Base-by-base conservation (phyloP, 179 eudicot genomes). In the Monotropa hypopitys region DNA sequence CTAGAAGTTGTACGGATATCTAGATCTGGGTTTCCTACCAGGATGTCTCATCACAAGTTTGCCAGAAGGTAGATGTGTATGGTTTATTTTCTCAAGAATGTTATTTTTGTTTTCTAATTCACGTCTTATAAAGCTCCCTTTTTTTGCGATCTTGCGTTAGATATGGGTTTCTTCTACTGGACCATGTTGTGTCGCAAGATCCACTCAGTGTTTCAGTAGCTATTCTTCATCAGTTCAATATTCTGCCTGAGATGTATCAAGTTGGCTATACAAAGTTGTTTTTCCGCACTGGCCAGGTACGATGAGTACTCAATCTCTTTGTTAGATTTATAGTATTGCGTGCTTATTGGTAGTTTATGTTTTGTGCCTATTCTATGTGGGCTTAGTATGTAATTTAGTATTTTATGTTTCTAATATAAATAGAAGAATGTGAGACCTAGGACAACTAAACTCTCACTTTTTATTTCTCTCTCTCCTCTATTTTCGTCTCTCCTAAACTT, bases 1-100 rank as follows among this genome's bases (percentile, higher is more conserved):
- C 85, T 93, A 57, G 98, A 96, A 91, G 99, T 94, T 63, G 99
- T 96, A 69, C 90, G 99, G 77, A 96, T 96, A 77, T 96, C 98
- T 16, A 90, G 98, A 83, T 90, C 97, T 75, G 99, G 99, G 30
- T 96, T 89, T 80, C 99, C 99, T 62, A 89, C 98, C 66, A 86
- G 96, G 83, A 91, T 96, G 96, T 81, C 91, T 28, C 98, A 96
- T 88, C 94, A 96, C 75, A 91, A 96, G 83, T 96, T 96, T 78
- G 90, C 97, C 61, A 86, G 92, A 88, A 91, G 99, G 99, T 96
- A 82, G 72, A 81, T 38, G 2, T 38, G 2, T 32, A 33, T 21
- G 30, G 11, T 3, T 4, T 43, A 32, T 26, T 42, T 63, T 74
- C 49, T 59, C 67, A 50, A 63, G 49, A 30, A 40, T 76, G 21